Evolutionary conservation across 176 grass and related monocot genomes (phyloP), one percentile per base, ranked within the genome.

Genomic region (Tillandsia fasciculata): DNA sequence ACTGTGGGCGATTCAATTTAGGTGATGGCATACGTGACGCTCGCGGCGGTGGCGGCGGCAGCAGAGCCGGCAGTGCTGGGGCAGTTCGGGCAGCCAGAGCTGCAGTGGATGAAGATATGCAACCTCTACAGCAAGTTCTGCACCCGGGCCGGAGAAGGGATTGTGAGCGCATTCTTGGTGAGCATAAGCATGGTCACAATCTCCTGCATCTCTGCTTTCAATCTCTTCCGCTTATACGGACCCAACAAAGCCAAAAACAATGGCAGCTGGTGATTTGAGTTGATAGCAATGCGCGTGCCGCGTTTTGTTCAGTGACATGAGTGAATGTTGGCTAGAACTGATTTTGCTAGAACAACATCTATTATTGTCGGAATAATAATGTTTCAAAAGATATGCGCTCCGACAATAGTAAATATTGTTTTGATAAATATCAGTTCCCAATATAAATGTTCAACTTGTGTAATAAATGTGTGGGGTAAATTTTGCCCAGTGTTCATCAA

Each of bases 61-160:
- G 13, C 75, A 70, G 86, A 97, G 66, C 84, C 89, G 3, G 72
- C 84, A 2, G 63, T 87, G 53, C 2, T 97, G 2, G 72, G 84
- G 1, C 54, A 92, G 74, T 81, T 76, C 1, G 94, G 94, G 0
- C 82, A 83, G 77, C 50, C 74, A 6, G 74, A 87, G 86, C 52
- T 97, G 65, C 94, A 92, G 80, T 97, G 94, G 94, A 92, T 87
- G 89, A 75, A 70, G 48, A 47, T 84, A 63, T 97, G 94, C 82
- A 11, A 52, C 53, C 66, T 97, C n/a, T 97, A 92, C 71, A 78
- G 42, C 23, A 88, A 86, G 42, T 97, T 92, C 78, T 97, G 94
- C 63, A 81, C 65, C n/a, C 76, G 67, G 29, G 82, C 74, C 1
- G 84, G 79, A 12, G 84, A 54, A 0, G 94, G 86, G 47, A 0